Percentiles rank a stretch among this genome's conserved stretches.
These are phyloP conservation scores for Schoenoplectus tabernaemontani DNA, from an alignment of 202 grass and related monocot genomes.

Conservation along the genomic window DNA sequence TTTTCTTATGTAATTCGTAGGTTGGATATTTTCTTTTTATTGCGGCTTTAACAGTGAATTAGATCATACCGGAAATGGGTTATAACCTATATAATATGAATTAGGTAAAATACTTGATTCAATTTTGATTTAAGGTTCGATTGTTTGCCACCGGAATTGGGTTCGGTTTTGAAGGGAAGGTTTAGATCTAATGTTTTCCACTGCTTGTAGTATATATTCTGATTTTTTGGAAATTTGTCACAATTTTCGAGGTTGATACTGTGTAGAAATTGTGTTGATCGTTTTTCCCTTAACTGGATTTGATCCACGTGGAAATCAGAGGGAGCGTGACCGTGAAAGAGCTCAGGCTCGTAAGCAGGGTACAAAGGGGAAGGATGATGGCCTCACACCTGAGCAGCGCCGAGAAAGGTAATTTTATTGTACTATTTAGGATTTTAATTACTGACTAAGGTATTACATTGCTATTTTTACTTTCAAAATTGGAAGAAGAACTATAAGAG, in stretches of 20 bases:
- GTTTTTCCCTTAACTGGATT: slow-evolving; percentile 17
- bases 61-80: neutral
- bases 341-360: slow-evolving; percentile 42
- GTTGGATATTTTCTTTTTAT: neutral
- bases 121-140: neutral
- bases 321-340: slow-evolving; percentile 71
- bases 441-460: too few relatives aligned
- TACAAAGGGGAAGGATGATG: slow-evolving; percentile 29
- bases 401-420: slow-evolving; percentile 43
- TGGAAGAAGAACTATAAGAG: neutral
- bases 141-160: neutral
- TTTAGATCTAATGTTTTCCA: neutral
- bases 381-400: slow-evolving; percentile 75
- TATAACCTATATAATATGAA: neutral
- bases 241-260: neutral
- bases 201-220: neutral
- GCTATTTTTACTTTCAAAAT: too few relatives aligned
- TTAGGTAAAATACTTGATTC: neutral
- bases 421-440: neutral
- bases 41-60: neutral
- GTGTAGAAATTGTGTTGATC: neutral
- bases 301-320: slow-evolving; percentile 55
- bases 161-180: neutral
- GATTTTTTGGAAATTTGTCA: neutral
- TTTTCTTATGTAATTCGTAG: neutral